Percentiles rank a stretch among this genome's conserved stretches.
These are phyloP conservation scores for Cryptococcus deneoformans DNA, from an alignment of 1,284 basidiomycete species.

Conservation along the genomic window DNA sequence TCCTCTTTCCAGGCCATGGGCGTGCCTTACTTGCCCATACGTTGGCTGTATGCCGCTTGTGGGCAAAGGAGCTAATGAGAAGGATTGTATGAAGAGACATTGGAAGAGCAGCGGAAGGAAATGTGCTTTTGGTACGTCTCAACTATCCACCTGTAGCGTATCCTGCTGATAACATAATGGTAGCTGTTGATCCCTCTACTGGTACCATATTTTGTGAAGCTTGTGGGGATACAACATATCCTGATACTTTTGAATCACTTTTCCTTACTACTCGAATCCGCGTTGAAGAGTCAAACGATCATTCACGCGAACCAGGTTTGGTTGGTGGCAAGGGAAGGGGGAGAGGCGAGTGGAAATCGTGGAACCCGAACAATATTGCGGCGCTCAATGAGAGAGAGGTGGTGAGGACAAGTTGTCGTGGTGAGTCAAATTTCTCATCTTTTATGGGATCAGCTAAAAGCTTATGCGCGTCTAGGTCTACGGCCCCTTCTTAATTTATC, in stretches of 20 bases:
- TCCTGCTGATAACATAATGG: neutral
- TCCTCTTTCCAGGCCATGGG: conserved; percentile 66
- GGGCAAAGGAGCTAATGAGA: conserved; percentile 7
- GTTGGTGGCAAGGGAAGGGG: conserved; percentile 49
- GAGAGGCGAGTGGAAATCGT: conserved; percentile 32
- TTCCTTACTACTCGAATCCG: conserved; percentile 50
- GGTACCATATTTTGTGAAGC: conserved; percentile 60
- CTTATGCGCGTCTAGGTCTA: conserved; percentile 55
- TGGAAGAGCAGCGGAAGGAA: conserved; percentile 43
- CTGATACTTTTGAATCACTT: conserved; percentile 52
- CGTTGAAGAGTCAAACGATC: conserved; percentile 57
- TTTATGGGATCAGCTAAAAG: conserved; percentile 3
- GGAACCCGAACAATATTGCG: conserved; percentile 19
- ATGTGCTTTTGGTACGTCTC: conserved; percentile 65
- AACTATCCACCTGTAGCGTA: neutral
- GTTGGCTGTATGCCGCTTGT: conserved; percentile 64
- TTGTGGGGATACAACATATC: conserved; percentile 61
- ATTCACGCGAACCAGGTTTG: conserved; percentile 54
- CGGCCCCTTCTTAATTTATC: conserved; percentile 82
- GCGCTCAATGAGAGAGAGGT: conserved; percentile 15
- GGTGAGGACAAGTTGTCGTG: conserved; percentile 26
- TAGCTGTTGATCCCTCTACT: conserved; percentile 60
- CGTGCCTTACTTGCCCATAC: conserved; percentile 72
- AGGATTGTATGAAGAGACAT: conserved; percentile 30
- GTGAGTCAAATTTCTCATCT: conserved; percentile 13